Evolutionary conservation across 345 rosid genomes (phyloP).

Genomic region (Linum lewisii): DNA sequence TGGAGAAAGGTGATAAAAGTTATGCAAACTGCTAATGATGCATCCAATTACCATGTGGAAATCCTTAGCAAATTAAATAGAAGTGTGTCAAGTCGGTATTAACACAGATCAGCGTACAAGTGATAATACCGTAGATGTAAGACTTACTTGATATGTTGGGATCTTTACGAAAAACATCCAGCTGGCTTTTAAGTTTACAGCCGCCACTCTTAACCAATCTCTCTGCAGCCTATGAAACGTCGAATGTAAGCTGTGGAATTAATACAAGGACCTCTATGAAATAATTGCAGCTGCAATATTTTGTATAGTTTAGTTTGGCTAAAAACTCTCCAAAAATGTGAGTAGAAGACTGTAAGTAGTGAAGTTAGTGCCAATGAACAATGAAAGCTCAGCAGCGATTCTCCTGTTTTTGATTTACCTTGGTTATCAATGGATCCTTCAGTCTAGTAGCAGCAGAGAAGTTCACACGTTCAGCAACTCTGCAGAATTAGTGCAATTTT

Average conservation of each 20-base stretch:
- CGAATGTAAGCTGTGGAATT: neutral
- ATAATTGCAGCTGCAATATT: neutral
- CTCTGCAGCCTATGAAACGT: constrained; percentile 65
- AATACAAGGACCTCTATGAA: neutral
- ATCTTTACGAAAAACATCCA: constrained; percentile 51
- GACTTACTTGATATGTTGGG: constrained; percentile 59
- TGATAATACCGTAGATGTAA: constrained; percentile 1
- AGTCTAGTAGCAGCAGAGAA: constrained; percentile 42
- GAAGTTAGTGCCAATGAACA: neutral
- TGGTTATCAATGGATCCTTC: constrained; percentile 65
- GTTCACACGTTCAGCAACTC: constrained; percentile 53
- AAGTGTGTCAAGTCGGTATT: neutral
- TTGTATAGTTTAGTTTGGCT: neutral
- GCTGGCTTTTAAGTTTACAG: constrained; percentile 50
- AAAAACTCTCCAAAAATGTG: neutral
- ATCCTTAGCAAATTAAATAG: neutral
- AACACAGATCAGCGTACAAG: neutral
- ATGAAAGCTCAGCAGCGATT: neutral
- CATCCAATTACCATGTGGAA: neutral
- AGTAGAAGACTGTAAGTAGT: neutral
- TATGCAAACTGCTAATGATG: neutral
- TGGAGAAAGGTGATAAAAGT: neutral
- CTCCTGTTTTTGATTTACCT: constrained; percentile 31
- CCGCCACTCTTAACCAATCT: constrained; percentile 49
- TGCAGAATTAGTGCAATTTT: constrained; percentile 19